phyloP scores from a whole-genome alignment of 2,329 filamentous ascomycete genomes.

The Stachybotrys chlorohalonatus region DNA sequence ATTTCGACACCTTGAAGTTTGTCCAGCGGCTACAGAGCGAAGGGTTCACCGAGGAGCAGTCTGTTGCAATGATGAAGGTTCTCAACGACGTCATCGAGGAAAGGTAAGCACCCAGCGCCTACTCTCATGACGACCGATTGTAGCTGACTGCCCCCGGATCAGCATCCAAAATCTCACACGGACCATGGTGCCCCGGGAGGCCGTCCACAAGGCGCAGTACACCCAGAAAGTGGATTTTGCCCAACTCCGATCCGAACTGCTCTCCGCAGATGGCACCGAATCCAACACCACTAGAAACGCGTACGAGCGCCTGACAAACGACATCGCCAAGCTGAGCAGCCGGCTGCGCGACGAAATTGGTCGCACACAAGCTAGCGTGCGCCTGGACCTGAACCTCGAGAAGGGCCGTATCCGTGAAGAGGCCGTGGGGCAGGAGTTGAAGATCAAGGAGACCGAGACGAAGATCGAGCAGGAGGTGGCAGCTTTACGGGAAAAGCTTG shows the following conservation, averaged over 20 bases:
- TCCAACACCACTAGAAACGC: slow-evolving; percentile 78
- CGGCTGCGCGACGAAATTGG: slow-evolving; percentile 88
- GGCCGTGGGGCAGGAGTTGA: slow-evolving; percentile 91
- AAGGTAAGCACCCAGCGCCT: slow-evolving; percentile 39
- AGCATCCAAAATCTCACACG: slow-evolving; percentile 94
- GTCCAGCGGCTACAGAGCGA: slow-evolving; percentile 83
- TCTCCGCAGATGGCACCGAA: slow-evolving; percentile 87
- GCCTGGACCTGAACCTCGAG: slow-evolving; percentile 88
- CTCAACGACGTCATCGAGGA: slow-evolving; percentile 96
- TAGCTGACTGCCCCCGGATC: slow-evolving; percentile 1
- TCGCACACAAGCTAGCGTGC: slow-evolving; percentile 84
- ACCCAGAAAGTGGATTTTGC: slow-evolving; percentile 95
- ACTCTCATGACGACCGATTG: neutral
- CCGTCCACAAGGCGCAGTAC: slow-evolving; percentile 72
- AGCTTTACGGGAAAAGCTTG: slow-evolving; percentile 78
- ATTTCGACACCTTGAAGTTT: slow-evolving; percentile 97
- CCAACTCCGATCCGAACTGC: slow-evolving; percentile 87
- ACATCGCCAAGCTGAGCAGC: slow-evolving; percentile 87
- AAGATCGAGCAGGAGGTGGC: slow-evolving; percentile 97
- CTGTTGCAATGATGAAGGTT: slow-evolving; percentile 97
- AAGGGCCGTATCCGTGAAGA: slow-evolving; percentile 96
- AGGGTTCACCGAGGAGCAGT: slow-evolving; percentile 91
- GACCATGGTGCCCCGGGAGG: slow-evolving; percentile 96
- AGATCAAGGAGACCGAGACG: slow-evolving; percentile 97
- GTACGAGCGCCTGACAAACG: slow-evolving; percentile 88